Conservation (phyloP, 2,329 filamentous ascomycete genomes). For the Pyrenochaeta sp. region DNA sequence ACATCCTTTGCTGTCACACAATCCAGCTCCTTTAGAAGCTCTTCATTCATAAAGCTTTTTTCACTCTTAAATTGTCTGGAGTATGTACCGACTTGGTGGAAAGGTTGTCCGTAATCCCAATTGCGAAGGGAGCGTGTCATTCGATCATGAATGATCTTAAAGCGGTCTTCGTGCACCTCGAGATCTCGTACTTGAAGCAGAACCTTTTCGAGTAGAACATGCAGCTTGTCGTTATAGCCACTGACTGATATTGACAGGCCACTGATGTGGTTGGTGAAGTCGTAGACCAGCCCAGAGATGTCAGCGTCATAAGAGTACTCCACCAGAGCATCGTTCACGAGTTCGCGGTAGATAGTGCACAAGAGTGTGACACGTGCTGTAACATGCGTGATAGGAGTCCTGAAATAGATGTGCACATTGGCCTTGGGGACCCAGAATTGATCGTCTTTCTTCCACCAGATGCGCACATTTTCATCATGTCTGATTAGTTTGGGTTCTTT, state of each 20-base stretch:
- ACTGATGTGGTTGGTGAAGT: conserved; percentile 73
- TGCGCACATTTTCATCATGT: conserved; percentile 79
- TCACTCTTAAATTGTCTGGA: conserved; percentile 82
- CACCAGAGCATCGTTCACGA: conserved; percentile 86
- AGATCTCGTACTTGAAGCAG: conserved; percentile 84
- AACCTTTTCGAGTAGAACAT: conserved; percentile 89
- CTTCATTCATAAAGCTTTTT: conserved; percentile 79
- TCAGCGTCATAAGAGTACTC: conserved; percentile 98
- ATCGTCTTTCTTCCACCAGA: conserved; percentile 99
- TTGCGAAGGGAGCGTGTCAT: conserved; percentile 81
- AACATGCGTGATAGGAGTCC: conserved; percentile 79
- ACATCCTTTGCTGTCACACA: conserved; percentile 78
- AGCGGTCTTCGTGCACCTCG: conserved; percentile 84
- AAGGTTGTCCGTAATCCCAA: conserved; percentile 87
- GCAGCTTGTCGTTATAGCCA: conserved; percentile 96
- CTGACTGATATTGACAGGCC: conserved; percentile 81
- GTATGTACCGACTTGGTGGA: conserved; percentile 85
- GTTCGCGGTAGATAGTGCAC: conserved; percentile 79
- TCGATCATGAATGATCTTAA: conserved; percentile 89
- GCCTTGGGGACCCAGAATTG: conserved; percentile 98
- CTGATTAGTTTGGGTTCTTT: conserved; percentile 82
- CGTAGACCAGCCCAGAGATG: conserved; percentile 86
- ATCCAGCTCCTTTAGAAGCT: conserved; percentile 79
- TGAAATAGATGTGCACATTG: conserved; percentile 81
- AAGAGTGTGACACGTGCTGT: conserved; percentile 83